These are phyloP conservation scores for Limonium bicolor DNA, from an alignment of 148 eudicot genomes.

Conservation along the genomic window DNA sequence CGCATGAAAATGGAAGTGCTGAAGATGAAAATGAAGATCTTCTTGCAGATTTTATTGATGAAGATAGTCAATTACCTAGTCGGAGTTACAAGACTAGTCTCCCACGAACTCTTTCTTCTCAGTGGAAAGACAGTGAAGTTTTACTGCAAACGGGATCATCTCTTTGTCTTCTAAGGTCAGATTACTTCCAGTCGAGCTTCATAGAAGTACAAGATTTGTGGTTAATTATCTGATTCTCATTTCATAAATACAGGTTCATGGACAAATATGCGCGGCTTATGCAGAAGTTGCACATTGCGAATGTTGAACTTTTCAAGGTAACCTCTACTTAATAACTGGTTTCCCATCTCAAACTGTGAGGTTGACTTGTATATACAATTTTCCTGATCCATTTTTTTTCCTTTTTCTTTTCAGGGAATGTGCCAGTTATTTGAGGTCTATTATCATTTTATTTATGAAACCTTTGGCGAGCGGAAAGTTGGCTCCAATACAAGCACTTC, in stretches of 20 bases:
- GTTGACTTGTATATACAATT: too few relatives aligned
- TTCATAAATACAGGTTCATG: conserved; percentile 49
- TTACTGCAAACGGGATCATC: conserved; percentile 84
- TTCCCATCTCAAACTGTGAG: too few relatives aligned
- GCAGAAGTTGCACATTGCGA: conserved; percentile 76
- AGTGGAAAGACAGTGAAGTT: conserved; percentile 51
- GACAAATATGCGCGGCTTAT: conserved; percentile 97
- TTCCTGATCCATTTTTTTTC: conserved; percentile 9
- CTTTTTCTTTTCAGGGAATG: conserved; percentile 45
- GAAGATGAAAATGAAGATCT: conserved; percentile 99
- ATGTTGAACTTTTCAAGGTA: conserved; percentile 85
- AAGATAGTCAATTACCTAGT: conserved; percentile 96
- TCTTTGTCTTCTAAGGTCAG: conserved; percentile 77
- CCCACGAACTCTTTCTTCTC: conserved; percentile 27
- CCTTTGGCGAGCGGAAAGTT: conserved; percentile 54
- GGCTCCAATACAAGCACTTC: conserved; percentile 32
- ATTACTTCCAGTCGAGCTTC: not conserved
- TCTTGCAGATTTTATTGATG: conserved; percentile 95
- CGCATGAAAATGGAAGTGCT: conserved; percentile 32
- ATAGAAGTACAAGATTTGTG: not conserved
- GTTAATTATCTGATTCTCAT: conserved; percentile 13
- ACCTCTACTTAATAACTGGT: conserved; percentile 1
- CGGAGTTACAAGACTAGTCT: conserved; percentile 42
- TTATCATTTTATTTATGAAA: conserved; percentile 70
- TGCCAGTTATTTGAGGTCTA: conserved; percentile 87